These are phyloP conservation scores for Clitopilus passeckerianus DNA, from an alignment of 768 basidiomycete species.

Conservation along the genomic window DNA sequence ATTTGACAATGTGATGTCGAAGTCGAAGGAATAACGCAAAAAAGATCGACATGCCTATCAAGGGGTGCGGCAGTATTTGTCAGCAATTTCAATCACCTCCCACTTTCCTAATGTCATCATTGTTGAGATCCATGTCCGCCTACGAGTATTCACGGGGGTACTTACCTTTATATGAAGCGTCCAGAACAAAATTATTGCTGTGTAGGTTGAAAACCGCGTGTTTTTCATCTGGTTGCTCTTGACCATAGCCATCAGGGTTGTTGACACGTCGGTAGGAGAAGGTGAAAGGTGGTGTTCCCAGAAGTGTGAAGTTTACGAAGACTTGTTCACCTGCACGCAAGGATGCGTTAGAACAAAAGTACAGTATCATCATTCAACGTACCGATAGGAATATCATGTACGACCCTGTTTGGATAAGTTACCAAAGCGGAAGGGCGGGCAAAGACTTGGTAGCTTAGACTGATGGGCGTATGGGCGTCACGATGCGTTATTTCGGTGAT, in stretches of 20 bases:
- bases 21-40: too few relatives aligned
- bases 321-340: constrained; percentile 69
- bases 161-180: constrained; percentile 80
- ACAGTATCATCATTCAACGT: constrained; percentile 5
- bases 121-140: too few relatives aligned
- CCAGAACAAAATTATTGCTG: constrained; percentile 78
- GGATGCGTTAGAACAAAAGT: neutral
- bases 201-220: constrained; percentile 78
- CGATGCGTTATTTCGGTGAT: constrained; percentile 84
- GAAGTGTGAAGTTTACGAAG: constrained; percentile 81
- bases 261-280: constrained; percentile 88
- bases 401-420: constrained; percentile 68
- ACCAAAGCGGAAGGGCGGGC: constrained; percentile 81
- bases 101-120: neutral
- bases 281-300: constrained; percentile 89
- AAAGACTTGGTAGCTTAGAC: constrained; percentile 67
- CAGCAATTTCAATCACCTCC: neutral
- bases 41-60: too few relatives aligned
- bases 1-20: too few relatives aligned
- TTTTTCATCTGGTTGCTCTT: constrained; percentile 83
- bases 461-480: constrained; percentile 77
- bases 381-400: constrained; percentile 88
- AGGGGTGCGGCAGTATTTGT: neutral
- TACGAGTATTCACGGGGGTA: too few relatives aligned
- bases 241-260: constrained; percentile 46